A percentile compares a stretch with the other conserved stretches of the same genome.
These are phyloP conservation scores for Trametes sanguinea DNA, from an alignment of 768 basidiomycete species.

Conservation along the genomic window DNA sequence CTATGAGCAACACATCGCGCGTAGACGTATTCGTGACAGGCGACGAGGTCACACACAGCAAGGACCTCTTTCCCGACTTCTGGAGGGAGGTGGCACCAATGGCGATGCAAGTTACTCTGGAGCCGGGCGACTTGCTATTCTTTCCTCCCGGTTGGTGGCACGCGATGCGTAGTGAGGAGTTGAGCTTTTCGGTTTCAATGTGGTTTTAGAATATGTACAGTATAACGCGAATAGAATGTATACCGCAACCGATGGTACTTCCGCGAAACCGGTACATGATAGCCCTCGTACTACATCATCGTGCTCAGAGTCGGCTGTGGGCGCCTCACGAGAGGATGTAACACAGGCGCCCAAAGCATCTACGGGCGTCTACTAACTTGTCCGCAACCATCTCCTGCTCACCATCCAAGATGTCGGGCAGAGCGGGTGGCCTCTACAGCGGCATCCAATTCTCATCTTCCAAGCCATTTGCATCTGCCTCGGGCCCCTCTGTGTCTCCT, in stretches of 20 bases:
- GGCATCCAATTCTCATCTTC: slow-evolving; percentile 83
- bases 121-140: slow-evolving; percentile 84
- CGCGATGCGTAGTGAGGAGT: slow-evolving; percentile 80
- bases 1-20: slow-evolving; percentile 78
- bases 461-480: slow-evolving; percentile 50
- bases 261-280: too few relatives aligned
- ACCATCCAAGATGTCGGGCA: slow-evolving; percentile 60
- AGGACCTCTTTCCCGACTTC: slow-evolving; percentile 51
- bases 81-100: slow-evolving; percentile 54
- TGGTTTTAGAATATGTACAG: slow-evolving; percentile 62
- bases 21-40: slow-evolving; percentile 70
- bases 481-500: slow-evolving; percentile 24
- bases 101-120: slow-evolving; percentile 63
- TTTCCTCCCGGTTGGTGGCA: slow-evolving; percentile 97
- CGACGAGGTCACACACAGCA: slow-evolving; percentile 16
- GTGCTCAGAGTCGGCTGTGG: too few relatives aligned
- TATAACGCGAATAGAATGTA: too few relatives aligned
- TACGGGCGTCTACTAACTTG: not conserved
- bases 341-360: not conserved
- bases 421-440: slow-evolving; percentile 84
- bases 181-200: slow-evolving; percentile 87
- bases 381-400: slow-evolving; percentile 1
- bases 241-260: too few relatives aligned
- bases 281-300: too few relatives aligned
- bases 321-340: too few relatives aligned